Evolutionary conservation across 2,329 filamentous ascomycete genomes (phyloP), one percentile per base, ranked within the genome.

Genomic region (Fusarium vanettenii): DNA sequence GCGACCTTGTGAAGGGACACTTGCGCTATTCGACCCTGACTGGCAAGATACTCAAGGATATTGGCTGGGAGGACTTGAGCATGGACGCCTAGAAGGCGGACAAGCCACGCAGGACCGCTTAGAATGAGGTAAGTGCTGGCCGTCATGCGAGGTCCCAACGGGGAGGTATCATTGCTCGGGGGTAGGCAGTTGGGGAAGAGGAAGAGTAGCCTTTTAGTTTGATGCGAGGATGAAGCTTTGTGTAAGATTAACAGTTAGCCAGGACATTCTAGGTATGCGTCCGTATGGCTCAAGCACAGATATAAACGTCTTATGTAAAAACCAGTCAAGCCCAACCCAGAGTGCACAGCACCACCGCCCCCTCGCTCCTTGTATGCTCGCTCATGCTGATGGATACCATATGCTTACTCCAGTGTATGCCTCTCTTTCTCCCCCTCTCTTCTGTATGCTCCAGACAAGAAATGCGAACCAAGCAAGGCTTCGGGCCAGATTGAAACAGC

Each of bases 1-100:
- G 89, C 70, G 87, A 91, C 64, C 86, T 91, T 73, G 88, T 94
- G 62, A 90, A 86, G 73, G 92, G 92, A 18, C 94, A 96, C 82
- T 82, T 94, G 69, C 87, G 91, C 75, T 95, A 95, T 80, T 89
- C 92, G 68, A 89, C 89, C 78, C 85, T 94, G 60, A 86, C 92
- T 10, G 92, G 92, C 18, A 87, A 85, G 50, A 92, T 95, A 68
- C 84, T 97, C 33, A 87, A 88, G 70, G 89, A 89, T 52, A 88
- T 94, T 61, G 89, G 90, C 2, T 92, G 93, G 85, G 93, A 95
- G 77, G 90, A 93, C 77, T 81, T 94, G 62, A 86, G 90, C 50
- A 64, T 73, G 39, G 72, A 79, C 62, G 74, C 74, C 64, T 74
- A 79, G 73, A 81, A 78, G 63, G 69, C 71, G 52, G 79, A 79